Evolutionary conservation across 2,329 filamentous ascomycete genomes (phyloP), one percentile per base, ranked within the genome.

Genomic region (Exophiala xenobiotica): DNA sequence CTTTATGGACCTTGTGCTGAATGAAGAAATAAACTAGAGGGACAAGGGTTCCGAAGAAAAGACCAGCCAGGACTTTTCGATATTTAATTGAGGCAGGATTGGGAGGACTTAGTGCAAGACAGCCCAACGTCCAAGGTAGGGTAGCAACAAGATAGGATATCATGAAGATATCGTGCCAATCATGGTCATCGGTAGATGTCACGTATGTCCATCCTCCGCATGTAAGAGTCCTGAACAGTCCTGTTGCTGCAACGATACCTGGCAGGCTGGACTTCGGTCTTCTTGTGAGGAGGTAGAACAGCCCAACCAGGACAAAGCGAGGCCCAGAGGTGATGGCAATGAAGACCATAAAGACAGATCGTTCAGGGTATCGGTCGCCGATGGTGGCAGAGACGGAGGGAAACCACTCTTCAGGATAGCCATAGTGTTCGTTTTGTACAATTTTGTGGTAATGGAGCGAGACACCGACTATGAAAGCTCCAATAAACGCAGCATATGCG

Each of bases 151-250:
- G 78, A 70, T 99, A 99, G 11, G 90, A 95, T 62, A 99, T 96
- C 93, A 99, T 99, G 69, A 99, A 92, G 57, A 97, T 92, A 66
- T 99, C 93, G 69, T 99, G 93, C 91, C 90, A 97, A 71, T 95
- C 85, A 70, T 99, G 93, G 68, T 97, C 90, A 68, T 99, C 93
- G 37, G 93, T 99, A 56, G 93, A 97, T 20, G 93, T 99, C 56
- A 99, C 85, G 70, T 97, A 99, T 46, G 93, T 96, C 92, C 93
- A 99, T 53, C 93, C 93, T 63, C 92, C 93, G 66, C 93, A 99
- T 3, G 90, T 96, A 52, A 97, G 74, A 7, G 92, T 96, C 63
- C 93, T 84, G 65, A 97, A 86, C 46, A 96, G 61, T 49, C 93
- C 93, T 63, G 88, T 85, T 33, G 80, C 79, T 39, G 86, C 86